Evolutionary conservation across 1,284 basidiomycete species (phyloP).

Genomic region (Ceratobasidium sp.): DNA sequence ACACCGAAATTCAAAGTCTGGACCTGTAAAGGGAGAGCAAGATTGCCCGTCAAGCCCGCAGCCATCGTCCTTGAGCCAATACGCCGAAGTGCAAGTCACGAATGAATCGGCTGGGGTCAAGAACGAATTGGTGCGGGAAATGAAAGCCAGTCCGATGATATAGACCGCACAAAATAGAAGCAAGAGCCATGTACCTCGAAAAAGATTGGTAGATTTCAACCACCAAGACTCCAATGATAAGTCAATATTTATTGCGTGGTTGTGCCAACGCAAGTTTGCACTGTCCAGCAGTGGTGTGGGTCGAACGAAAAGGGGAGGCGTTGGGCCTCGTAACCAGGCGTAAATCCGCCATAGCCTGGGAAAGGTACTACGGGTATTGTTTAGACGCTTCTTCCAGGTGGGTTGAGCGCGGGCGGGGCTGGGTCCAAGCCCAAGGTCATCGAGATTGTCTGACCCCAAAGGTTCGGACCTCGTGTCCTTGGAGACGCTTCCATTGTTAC

Average conservation of each 20-base stretch:
- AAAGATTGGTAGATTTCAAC: conserved; percentile 8
- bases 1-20: conserved; percentile 77
- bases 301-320: conserved; percentile 21
- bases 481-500: background rate
- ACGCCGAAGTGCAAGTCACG: conserved; percentile 71
- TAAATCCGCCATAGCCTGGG: conserved; percentile 3
- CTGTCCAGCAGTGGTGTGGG: conserved; percentile 33
- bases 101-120: conserved; percentile 66
- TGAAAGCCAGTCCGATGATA: conserved; percentile 74
- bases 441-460: background rate
- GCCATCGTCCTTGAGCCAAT: conserved; percentile 70
- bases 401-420: background rate
- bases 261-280: conserved; percentile 7
- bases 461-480: background rate
- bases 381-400: background rate
- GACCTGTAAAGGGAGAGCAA: conserved; percentile 71
- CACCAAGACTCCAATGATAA: conserved; percentile 31
- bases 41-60: conserved; percentile 76
- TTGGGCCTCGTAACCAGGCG: conserved; percentile 29
- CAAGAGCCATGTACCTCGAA: conserved; percentile 58
- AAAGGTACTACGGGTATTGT: background rate
- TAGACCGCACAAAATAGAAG: conserved; percentile 64
- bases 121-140: conserved; percentile 74
- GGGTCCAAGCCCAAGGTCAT: background rate
- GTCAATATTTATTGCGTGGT: background rate